phyloP scores from a whole-genome alignment of 176 grass and related monocot species.

The Tillandsia leiboldiana region DNA sequence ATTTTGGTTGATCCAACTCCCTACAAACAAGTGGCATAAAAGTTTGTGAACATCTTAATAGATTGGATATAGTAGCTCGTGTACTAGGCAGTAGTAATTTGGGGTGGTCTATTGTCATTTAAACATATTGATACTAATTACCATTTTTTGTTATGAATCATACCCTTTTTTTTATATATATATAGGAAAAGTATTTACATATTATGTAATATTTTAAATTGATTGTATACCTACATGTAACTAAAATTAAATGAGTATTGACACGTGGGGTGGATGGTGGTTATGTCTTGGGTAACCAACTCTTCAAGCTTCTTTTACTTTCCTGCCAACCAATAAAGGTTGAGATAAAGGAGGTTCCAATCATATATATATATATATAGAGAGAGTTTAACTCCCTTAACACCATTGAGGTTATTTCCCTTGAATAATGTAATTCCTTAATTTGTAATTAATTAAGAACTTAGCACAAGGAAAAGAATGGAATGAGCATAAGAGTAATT shows the following conservation, averaged over 20 bases:
- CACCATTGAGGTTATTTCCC: neutral
- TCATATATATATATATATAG: neutral
- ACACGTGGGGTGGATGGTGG: neutral
- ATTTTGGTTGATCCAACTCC: too few species aligned
- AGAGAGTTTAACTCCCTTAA: neutral
- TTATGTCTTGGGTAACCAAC: neutral
- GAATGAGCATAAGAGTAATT: neutral
- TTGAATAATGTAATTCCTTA: neutral
- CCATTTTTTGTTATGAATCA: too few species aligned
- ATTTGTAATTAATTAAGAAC: neutral
- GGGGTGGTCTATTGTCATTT: too few species aligned
- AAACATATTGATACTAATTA: too few species aligned
- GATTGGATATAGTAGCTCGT: neutral
- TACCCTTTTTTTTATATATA: too few species aligned
- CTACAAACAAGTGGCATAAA: too few species aligned
- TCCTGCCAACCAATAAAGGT: constrained; percentile 23
- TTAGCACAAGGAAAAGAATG: neutral
- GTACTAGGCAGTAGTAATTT: neutral
- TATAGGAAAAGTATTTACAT: neutral
- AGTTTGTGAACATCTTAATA: neutral
- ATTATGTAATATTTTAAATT: neutral
- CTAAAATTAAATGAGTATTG: too few species aligned
- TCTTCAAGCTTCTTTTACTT: neutral
- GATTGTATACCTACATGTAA: neutral
- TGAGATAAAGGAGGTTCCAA: neutral